A percentile compares a stretch with the other conserved stretches of the same genome.
phyloP scores from a whole-genome alignment of 2,329 filamentous ascomycete genomes.

The Colletotrichum sp. region DNA sequence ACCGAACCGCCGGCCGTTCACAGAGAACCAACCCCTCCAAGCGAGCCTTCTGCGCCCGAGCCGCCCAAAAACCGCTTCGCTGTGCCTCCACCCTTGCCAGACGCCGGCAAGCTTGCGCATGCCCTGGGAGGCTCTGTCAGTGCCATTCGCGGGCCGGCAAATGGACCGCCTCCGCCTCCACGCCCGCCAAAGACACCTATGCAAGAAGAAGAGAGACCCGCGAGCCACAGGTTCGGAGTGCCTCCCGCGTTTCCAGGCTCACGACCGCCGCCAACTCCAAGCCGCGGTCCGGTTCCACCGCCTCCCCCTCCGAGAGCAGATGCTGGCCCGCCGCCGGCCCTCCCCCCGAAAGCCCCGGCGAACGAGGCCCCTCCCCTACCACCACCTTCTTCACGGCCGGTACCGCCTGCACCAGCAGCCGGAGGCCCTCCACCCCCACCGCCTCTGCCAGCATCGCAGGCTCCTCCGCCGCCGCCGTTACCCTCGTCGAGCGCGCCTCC shows the following conservation, averaged over 20 bases:
- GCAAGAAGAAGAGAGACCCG: slow-evolving; percentile 65
- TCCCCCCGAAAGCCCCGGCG: slow-evolving; percentile 53
- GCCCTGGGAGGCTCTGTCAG: slow-evolving; percentile 44
- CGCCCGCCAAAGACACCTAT: slow-evolving; percentile 73
- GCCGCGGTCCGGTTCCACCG: slow-evolving; percentile 73
- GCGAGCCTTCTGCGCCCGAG: slow-evolving; percentile 71
- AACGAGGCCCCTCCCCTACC: slow-evolving; percentile 53
- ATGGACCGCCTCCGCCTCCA: slow-evolving; percentile 69
- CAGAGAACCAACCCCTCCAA: slow-evolving; percentile 62
- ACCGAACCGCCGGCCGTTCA: slow-evolving; percentile 41
- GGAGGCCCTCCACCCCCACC: slow-evolving; percentile 41
- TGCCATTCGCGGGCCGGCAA: slow-evolving; percentile 24
- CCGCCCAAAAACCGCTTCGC: slow-evolving; percentile 54
- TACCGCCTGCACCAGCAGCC: slow-evolving; percentile 56
- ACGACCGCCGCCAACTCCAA: slow-evolving; percentile 78
- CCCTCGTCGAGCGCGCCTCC: slow-evolving; percentile 33
- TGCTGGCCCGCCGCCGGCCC: slow-evolving; percentile 42
- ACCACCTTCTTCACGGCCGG: slow-evolving; percentile 55
- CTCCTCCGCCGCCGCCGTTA: slow-evolving; percentile 35
- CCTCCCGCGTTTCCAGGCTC: slow-evolving; percentile 77
- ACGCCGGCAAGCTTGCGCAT: slow-evolving; percentile 86
- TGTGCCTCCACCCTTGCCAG: slow-evolving; percentile 79
- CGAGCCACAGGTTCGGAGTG: slow-evolving; percentile 69
- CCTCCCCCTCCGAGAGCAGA: slow-evolving; percentile 60
- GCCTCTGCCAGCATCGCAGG: slow-evolving; percentile 31